Evolutionary conservation across 768 basidiomycete genomes (phyloP), one percentile per base, ranked within the genome.

Genomic region (Trametes meyenii): DNA sequence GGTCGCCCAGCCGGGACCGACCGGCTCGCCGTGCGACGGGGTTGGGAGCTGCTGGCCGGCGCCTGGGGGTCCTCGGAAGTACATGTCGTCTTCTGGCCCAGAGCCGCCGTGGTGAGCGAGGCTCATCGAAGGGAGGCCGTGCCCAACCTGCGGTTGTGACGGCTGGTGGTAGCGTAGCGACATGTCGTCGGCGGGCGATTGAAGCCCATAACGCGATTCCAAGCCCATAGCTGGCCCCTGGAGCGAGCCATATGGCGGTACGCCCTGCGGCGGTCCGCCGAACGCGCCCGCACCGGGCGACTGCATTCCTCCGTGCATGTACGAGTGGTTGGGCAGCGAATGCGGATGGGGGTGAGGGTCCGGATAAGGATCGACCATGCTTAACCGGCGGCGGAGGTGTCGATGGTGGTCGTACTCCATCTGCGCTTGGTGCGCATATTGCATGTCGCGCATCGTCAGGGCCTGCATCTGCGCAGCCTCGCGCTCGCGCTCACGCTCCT

Each of bases 401-500:
- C 59, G 58, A 44, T 64, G 59, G 19, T 63, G 61, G 40, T 59
- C 58, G 46, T 58, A 63, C 26, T 50, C 52, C 39, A 57, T 36
- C 43, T 61, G 61, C n/a, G 60, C 40, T 21, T 52, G 55, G 48
- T 35, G 62, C 5, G 56, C 36, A 10, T 59, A 43, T 19, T 64
- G 65, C 53, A 62, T 57, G 14, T 57, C 61, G 24, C 61, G 61
- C 55, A 64, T 52, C 19, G 60, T 53, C 29, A 60, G 39, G 7
- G 53, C 60, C 38, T 60, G 65, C 10, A 38, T 42, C 12, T 66
- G 62, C 5, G 50, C 57, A 5, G 35, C 65, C 33, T 67, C 60
- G 29, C 67, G 66, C 19, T 70, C 67, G 26, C 66, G 68, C 19
- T 67, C 64, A 17, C 61, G 62, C 14, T 71, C 70, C 21, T 65